Base-by-base conservation (phyloP, 1,139 yeast genomes). In the Scheffersomyces segobiensis region DNA sequence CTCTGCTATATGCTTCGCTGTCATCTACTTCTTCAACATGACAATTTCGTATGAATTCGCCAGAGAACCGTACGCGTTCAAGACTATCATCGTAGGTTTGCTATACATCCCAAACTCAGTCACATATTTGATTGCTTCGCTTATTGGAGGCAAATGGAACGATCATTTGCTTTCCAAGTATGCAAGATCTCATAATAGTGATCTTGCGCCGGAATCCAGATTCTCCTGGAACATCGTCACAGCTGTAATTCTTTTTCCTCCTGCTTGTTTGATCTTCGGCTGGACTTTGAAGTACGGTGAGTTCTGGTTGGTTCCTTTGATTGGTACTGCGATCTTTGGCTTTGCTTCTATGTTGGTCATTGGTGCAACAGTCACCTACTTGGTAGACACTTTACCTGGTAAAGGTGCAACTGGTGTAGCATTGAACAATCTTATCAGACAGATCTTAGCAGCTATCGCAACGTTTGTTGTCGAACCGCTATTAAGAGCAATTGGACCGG, bases 321-420 rank as follows among this genome's bases (percentile, higher is more conserved):
- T 92, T 10, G 97, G 97, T 0, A 87, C 96, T 3, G 91, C 93
- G 1, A 62, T 90, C 5, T 90, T 88, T 71, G 97, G 97, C 0
- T 85, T 89, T 68, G 90, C 95, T 0, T 86, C 92, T 24, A 90
- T 91, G 96, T 84, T 91, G 73, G 86, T 90, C 7, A 90, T 91
- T 63, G 96, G 96, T 1, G 86, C 91, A 8, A 88, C 93, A 0
- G 85, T 89, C 4, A 91, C 97, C 0, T 92, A 91, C 69, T 75
- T 92, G 59, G 93, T 92, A 2, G 97, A 92, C 70, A 86, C 93
- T 0, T 78, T 92, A 55, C 97, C 97, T 0, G 97, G 97, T 0
- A 82, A 88, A 65, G 97, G 97, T 49, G 93, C 97, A 5, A 89
- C 96, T 0, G 97, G 96, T 0, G 91, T 91, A 52, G 97, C 97